Base-by-base conservation (phyloP, 306 rosid genomes). In the Quercus parvula region DNA sequence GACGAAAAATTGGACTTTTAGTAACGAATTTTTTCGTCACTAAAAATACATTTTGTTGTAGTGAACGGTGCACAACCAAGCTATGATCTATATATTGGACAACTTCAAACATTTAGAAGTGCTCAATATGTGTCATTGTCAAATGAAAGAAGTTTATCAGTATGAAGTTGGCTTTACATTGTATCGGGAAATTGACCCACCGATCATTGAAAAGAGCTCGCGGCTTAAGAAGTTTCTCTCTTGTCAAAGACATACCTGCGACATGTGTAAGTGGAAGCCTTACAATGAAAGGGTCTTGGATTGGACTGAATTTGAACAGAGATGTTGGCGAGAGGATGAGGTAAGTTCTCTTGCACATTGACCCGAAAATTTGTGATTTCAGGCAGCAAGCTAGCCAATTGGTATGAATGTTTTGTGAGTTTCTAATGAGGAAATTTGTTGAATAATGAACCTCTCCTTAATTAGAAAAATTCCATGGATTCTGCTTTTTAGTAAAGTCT, bases 121-220 rank as follows among this genome's bases (percentile, higher is more conserved):
- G 8, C 14, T 82, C 7, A 87, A 87, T 18, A 19, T 85, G 5
- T 56, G 41, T 2, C 82, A 87, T 2, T 6, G 77, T 78, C 30
- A 33, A 33, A 33, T 33, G 38, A 33, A 33, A 33, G 6, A 33
- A 33, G 38, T 33, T 33, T 33, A 33, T 33, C 38, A 5, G 38
- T 33, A 33, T 33, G 38, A 33, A 33, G 38, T 33, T 33, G 38
- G 38, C 38, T 33, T 33, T 33, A 33, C 6, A 38, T 18, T 64
- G 5, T 14, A 15, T 46, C 44, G n/a, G 5, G 8, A 9, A n/a
- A 31, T 55, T 13, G 79, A 59, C 8, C 15, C 4, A 27, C 1
- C 44, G 9, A 13, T 14, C 0, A 17, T 10, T 28, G 7, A 27
- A 38, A 64, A 64, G 15, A 2, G n/a, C 41, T 64, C 44, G 5